Percentiles rank a stretch among this genome's conserved stretches.
phyloP scores from a whole-genome alignment of 768 basidiomycete species.

The Leccinum aurantiacum region DNA sequence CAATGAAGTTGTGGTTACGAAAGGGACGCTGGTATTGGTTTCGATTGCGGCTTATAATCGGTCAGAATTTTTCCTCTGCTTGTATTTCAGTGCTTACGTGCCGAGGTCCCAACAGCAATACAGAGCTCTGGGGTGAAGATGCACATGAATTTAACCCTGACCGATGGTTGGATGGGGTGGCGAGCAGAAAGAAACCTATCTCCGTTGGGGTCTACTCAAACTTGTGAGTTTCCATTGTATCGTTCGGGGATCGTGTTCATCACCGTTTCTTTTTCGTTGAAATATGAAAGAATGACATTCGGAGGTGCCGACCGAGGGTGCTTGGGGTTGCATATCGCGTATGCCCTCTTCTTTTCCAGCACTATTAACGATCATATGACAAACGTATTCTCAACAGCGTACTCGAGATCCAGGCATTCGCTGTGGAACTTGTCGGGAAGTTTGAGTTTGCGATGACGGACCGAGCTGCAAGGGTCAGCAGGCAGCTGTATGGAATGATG shows the following conservation, averaged over 20 bases:
- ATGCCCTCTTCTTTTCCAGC: background rate
- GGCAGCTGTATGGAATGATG: too few relatives aligned
- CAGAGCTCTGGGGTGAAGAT: constrained; percentile 33
- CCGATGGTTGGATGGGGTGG: constrained; percentile 25
- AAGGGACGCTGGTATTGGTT: constrained; percentile 42
- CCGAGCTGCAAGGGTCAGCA: too few relatives aligned
- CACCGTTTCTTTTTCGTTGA: background rate
- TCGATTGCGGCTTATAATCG: constrained; percentile 59
- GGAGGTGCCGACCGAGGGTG: constrained; percentile 24
- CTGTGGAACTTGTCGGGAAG: constrained; percentile 46
- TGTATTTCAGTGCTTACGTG: background rate
- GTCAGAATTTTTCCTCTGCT: constrained; percentile 24
- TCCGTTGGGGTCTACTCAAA: constrained; percentile 31
- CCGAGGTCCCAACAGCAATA: constrained; percentile 16
- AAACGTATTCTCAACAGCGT: background rate
- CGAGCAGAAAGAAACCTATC: constrained; percentile 17
- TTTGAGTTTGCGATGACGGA: too few relatives aligned
- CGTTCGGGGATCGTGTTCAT: background rate
- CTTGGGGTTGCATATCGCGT: constrained; percentile 14
- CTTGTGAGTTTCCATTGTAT: constrained; percentile 18
- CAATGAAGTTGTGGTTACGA: constrained; percentile 46
- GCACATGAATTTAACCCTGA: constrained; percentile 34
- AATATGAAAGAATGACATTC: constrained; percentile 17
- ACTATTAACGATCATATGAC: background rate
- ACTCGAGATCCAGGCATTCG: background rate